Percentiles rank a stretch among this genome's conserved stretches.
Evolutionary conservation across 805 yeast genomes (phyloP).

Genomic region (Wickerhamomyces sydowiorum): DNA sequence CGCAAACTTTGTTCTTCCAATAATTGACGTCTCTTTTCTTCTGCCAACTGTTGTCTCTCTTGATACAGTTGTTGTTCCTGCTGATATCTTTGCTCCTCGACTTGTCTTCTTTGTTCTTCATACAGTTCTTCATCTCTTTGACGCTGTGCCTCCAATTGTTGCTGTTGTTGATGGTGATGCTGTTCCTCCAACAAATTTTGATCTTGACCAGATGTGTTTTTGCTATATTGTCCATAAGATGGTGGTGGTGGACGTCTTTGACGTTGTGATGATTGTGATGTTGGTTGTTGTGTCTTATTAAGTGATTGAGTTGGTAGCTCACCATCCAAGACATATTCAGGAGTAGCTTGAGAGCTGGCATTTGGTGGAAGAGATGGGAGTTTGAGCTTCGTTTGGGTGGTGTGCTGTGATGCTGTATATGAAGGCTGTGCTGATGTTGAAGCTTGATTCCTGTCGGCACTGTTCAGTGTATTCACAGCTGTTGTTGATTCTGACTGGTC

Average conservation of each 20-base stretch:
- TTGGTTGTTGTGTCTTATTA: constrained; percentile 7
- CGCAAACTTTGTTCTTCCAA: constrained; percentile 6
- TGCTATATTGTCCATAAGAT: not conserved
- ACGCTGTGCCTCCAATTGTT: constrained; percentile 2
- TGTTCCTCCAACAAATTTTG: not conserved
- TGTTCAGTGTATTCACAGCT: constrained; percentile 3
- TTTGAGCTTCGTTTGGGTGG: not conserved
- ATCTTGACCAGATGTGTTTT: constrained; percentile 11
- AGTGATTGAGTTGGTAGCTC: constrained; percentile 13
- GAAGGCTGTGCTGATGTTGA: not conserved
- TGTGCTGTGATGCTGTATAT: not conserved
- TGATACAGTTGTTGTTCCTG: constrained; percentile 8
- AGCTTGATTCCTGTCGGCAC: not conserved
- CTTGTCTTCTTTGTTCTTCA: constrained; percentile 15
- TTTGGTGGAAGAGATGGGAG: not conserved
- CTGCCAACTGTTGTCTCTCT: constrained; percentile 6
- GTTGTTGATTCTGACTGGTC: constrained; percentile 9
- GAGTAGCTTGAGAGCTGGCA: not conserved
- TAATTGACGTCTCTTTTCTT: constrained; percentile 11
- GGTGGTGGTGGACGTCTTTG: constrained; percentile 1
- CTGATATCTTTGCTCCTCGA: constrained; percentile 9
- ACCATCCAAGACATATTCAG: not conserved
- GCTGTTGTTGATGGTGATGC: constrained; percentile 1
- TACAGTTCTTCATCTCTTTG: constrained; percentile 2
- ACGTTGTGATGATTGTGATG: not conserved